Conservation (phyloP, 2,329 filamentous ascomycete species). For the Botrytis sinoallii region DNA sequence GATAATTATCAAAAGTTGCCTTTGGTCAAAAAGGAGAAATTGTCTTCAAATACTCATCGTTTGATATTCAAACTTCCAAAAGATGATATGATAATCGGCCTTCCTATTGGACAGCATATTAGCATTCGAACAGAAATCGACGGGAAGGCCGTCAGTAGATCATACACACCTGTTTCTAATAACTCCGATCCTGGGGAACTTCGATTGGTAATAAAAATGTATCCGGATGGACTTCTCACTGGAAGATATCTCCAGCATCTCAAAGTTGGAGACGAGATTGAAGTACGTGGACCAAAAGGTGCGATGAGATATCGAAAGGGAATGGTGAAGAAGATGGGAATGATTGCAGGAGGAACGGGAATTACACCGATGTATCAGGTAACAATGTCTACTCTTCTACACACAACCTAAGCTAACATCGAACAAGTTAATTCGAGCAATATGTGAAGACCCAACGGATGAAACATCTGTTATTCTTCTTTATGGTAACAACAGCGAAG, state of each 20-base stretch:
- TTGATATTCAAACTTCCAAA: slow-evolving; percentile 39
- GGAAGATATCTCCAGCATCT: slow-evolving; percentile 48
- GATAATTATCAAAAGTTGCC: slow-evolving; percentile 27
- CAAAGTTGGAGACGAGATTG: slow-evolving; percentile 47
- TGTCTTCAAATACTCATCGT: slow-evolving; percentile 25
- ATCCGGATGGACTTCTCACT: slow-evolving; percentile 51
- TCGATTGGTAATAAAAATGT: slow-evolving; percentile 51
- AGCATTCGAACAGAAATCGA: slow-evolving; percentile 40
- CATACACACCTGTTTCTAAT: slow-evolving; percentile 48
- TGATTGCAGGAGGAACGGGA: slow-evolving; percentile 53
- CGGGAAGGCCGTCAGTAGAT: slow-evolving; percentile 38
- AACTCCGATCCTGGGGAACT: slow-evolving; percentile 48
- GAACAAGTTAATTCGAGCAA: slow-evolving; percentile 55
- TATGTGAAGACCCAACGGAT: slow-evolving; percentile 59
- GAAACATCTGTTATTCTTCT: slow-evolving; percentile 54
- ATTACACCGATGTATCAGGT: slow-evolving; percentile 55
- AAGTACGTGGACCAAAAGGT: slow-evolving; percentile 55
- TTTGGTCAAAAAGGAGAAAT: slow-evolving; percentile 23
- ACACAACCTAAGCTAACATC: background rate
- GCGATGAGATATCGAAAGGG: slow-evolving; percentile 50
- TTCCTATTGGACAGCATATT: slow-evolving; percentile 44
- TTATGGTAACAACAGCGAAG: slow-evolving; percentile 57
- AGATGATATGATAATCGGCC: slow-evolving; percentile 37
- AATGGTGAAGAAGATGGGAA: slow-evolving; percentile 47
- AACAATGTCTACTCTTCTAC: background rate